Evolutionary conservation across 2,329 filamentous ascomycete genomes (phyloP), one percentile per base, ranked within the genome.

Genomic region (Tothia fuscella): DNA sequence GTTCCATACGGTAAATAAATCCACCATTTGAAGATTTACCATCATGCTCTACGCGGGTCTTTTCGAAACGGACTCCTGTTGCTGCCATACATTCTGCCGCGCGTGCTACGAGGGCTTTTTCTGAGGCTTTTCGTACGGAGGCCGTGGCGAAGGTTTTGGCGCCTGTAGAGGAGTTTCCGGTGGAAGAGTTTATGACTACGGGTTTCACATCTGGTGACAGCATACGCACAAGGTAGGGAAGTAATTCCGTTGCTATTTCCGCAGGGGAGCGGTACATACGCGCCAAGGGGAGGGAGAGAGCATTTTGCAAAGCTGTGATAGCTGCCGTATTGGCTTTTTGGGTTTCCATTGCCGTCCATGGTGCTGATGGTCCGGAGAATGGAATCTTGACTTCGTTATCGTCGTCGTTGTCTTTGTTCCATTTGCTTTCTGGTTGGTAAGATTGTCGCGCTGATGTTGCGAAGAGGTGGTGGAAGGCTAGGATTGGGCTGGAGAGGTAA

Each of bases 1-100:
- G 91, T 55, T 96, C 89, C 84, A 98, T 88, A 41, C 91, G 78
- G 60, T 93, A 96, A 6, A 93, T 80, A 72, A 79, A 96, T 50
- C 74, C 78, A 25, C 76, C 72, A 44, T 54, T 59, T 12, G 54
- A 50, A 16, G 25, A 17, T 29, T 35, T 14, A 4, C 69, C 59
- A 6, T 72, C 71, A 26, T 83, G 80, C 53, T 93, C 87, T 32
- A 96, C 74, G 51, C 80, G 78, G 10, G 82, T 81, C 54, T 79
- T 81, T 49, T 93, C 82, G 56, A 96, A 81, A 2, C 74, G 71
- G 13, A 96, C 76, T 13, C 87, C 83, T 12, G 89, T 72, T 14
- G 86, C 84, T n/a, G 76, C 72, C 70, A 98, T 82, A 0, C 88
- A 79, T 47, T 80, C 74, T 0, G 91, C 84, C 1, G 88, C 83